phyloP scores from a whole-genome alignment of 2,329 filamentous ascomycete species.

The Scedosporium aurantiacum region DNA sequence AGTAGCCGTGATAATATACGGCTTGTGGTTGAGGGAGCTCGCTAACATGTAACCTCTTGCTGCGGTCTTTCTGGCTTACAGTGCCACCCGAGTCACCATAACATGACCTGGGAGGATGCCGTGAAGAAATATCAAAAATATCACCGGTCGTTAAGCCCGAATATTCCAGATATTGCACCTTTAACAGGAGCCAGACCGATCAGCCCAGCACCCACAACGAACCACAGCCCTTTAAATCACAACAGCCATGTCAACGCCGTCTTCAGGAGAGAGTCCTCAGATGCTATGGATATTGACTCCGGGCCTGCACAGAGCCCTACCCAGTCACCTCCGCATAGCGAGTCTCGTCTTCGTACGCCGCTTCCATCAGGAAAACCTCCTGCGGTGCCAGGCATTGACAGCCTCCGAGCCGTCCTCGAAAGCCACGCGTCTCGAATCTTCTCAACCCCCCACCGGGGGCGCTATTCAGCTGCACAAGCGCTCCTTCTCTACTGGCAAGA shows the following conservation, averaged over 20 bases:
- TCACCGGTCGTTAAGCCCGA: conserved; percentile 38
- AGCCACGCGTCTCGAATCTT: conserved; percentile 36
- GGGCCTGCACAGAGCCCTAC: conserved; percentile 24
- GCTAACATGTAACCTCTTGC: not conserved
- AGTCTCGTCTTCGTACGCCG: conserved; percentile 42
- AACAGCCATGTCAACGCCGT: conserved; percentile 20
- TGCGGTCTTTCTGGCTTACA: conserved; percentile 13
- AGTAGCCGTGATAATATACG: no score
- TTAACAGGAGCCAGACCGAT: conserved; percentile 30
- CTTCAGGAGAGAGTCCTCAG: conserved; percentile 31
- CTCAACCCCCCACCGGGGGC: conserved; percentile 36
- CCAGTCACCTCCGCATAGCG: conserved; percentile 27
- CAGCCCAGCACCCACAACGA: conserved; percentile 31
- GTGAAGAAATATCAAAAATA: conserved; percentile 45
- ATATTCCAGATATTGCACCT: conserved; percentile 36
- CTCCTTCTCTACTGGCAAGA: conserved; percentile 48
- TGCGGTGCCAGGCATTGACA: conserved; percentile 38
- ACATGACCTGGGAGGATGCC: conserved; percentile 50
- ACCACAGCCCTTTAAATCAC: conserved; percentile 6
- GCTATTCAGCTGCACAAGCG: conserved; percentile 41
- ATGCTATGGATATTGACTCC: conserved; percentile 47
- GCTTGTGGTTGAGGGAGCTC: not conserved
- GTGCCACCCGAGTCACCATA: conserved; percentile 50
- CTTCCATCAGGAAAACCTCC: conserved; percentile 42
- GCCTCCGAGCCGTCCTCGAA: conserved; percentile 36